Base-by-base conservation (phyloP, 164 flowering plant genomes). In the Aristolochia californica region DNA sequence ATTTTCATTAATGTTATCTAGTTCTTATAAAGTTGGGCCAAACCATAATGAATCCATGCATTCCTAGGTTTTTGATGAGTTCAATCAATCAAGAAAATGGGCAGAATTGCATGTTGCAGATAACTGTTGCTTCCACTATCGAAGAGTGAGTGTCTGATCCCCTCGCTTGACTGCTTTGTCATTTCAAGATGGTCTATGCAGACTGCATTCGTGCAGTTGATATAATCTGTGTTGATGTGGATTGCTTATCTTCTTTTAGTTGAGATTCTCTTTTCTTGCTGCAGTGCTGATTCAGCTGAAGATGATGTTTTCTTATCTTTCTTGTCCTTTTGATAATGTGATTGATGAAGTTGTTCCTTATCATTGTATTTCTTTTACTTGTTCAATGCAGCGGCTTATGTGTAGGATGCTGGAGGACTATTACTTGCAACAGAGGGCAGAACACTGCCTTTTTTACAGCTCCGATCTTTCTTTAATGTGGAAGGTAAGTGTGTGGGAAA, bases 121-220 rank as follows among this genome's bases (percentile, higher is more conserved):
- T 68, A 88, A 73, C 65, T 79, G 84, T 64, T 86, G 93, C 75
- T 91, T 88, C 69, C 95, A 91, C 59, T 91, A 84, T 72, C 87
- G 90, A 54, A 69, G 78, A 61, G 97, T 91, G 68, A 80, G 88
- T 80, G 53, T 51, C 54, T 12, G 21, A 14, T 17, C 0, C 2
- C 18, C 25, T 30, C n/a, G 16, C 8, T 5, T n/a, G 14, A 28
- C 7, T 28, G 10, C 40, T 53, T 26, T 23, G 9, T 20, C 30
- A 4, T 53, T 53, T 53, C 20, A 24, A 14, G 55, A n/a, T 22
- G 5, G 2, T 22, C 13, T 16, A 23, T 23, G 9, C 24, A 23
- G 14, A 23, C 30, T 4, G 5, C 26, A 23, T 0, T 22, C 17
- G 26, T 27, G n/a, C 1, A 26, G 21, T 47, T 53, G 30, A 30